phyloP scores from a whole-genome alignment of 2,329 filamentous ascomycete genomes.

The Zasmidium citrigriseum region DNA sequence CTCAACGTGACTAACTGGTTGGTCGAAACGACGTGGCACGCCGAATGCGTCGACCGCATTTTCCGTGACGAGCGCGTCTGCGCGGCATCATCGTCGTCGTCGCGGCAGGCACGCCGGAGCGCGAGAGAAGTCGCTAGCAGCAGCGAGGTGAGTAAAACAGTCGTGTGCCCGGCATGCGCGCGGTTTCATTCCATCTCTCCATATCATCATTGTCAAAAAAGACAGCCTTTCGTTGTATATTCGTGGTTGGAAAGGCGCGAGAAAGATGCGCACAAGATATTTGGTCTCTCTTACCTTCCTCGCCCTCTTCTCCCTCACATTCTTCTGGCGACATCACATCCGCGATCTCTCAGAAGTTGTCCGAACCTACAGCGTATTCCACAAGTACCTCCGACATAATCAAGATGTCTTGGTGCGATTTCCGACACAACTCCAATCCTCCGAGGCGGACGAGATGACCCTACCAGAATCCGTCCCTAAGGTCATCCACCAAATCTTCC shows the following conservation, averaged over 20 bases:
- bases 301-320: not conserved
- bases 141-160: no score
- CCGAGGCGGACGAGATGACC: slow-evolving; percentile 3
- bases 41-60: not conserved
- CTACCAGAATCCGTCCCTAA: slow-evolving; percentile 18
- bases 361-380: slow-evolving; percentile 27
- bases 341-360: slow-evolving; percentile 25
- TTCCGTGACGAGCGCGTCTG: no score
- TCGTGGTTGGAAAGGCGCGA: not conserved
- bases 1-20: not conserved
- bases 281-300: slow-evolving; percentile 8
- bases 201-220: no score
- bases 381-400: slow-evolving; percentile 17
- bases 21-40: not conserved
- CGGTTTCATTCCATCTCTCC: no score
- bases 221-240: no score
- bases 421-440: not conserved
- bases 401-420: slow-evolving; percentile 24
- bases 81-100: no score
- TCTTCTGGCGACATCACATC: slow-evolving; percentile 21
- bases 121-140: no score
- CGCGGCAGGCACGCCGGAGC: no score
- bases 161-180: no score
- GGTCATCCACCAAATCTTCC: slow-evolving; percentile 32
- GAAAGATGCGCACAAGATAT: slow-evolving; percentile 14